Conservation (phyloP, 352 stramenopile genomes). For the Pythium insidiosum region DNA sequence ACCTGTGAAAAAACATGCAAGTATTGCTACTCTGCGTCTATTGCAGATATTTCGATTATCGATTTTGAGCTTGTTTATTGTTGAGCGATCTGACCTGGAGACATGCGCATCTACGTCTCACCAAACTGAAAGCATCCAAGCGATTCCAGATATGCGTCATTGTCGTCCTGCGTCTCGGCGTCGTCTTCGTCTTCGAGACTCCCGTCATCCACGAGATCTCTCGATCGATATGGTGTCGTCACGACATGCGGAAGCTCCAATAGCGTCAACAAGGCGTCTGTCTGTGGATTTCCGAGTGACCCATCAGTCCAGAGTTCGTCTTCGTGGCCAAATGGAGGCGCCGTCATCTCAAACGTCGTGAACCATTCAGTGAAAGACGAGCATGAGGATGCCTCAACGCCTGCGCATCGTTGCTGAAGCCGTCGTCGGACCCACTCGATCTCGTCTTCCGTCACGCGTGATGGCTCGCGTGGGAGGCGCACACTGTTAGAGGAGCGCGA, state of each 20-base stretch:
- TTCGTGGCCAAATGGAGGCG: slow-evolving; percentile 8
- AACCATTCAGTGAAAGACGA: slow-evolving; percentile 17
- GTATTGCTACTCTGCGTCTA: no score
- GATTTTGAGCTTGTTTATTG: no score
- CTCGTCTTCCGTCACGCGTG: slow-evolving; percentile 22
- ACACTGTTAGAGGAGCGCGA: no score
- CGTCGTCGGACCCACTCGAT: slow-evolving; percentile 21
- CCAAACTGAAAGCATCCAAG: no score
- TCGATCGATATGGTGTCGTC: slow-evolving; percentile 18
- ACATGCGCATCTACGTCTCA: no score
- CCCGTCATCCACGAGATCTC: neutral
- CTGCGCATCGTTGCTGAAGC: no score
- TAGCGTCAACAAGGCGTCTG: slow-evolving; percentile 64
- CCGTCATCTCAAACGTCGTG: slow-evolving; percentile 21
- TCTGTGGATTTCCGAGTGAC: slow-evolving; percentile 78
- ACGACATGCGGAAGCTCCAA: slow-evolving; percentile 68
- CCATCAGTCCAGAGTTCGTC: neutral
- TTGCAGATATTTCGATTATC: no score
- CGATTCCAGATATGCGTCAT: no score
- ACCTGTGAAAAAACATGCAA: no score
- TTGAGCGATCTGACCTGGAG: no score
- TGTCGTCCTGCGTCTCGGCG: no score
- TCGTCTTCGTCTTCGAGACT: neutral
- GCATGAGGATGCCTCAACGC: no score
- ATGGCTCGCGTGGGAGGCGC: slow-evolving; percentile 22